Percentiles rank a stretch among this genome's conserved stretches.
These are phyloP conservation scores for Cladosporium sp. DNA, from an alignment of 2,329 filamentous ascomycete species.

Conservation along the genomic window DNA sequence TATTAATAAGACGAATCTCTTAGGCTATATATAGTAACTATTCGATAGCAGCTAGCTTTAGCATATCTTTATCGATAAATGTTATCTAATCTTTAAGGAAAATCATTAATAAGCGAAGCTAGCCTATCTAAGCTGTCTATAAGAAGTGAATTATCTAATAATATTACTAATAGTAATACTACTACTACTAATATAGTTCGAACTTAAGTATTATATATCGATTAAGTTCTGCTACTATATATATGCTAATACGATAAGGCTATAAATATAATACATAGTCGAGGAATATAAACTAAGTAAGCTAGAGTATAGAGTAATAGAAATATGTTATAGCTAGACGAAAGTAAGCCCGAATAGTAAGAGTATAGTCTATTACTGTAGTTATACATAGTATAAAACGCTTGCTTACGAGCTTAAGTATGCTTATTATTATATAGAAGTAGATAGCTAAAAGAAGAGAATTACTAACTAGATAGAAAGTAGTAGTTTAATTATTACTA, in stretches of 20 bases:
- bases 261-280: slow-evolving; percentile 9
- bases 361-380: slow-evolving; percentile 13
- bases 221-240: too few species aligned
- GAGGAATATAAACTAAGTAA: neutral
- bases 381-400: slow-evolving; percentile 14
- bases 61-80: slow-evolving; percentile 17
- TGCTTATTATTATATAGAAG: slow-evolving; percentile 15
- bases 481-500: slow-evolving; percentile 21
- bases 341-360: too few species aligned
- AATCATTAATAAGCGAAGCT: slow-evolving; percentile 18
- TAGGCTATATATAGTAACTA: slow-evolving; percentile 10
- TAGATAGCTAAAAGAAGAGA: slow-evolving; percentile 12
- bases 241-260: slow-evolving; percentile 17
- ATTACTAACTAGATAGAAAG: slow-evolving; percentile 14
- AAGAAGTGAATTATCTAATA: slow-evolving; percentile 10
- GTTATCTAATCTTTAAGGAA: slow-evolving; percentile 19
- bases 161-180: slow-evolving; percentile 15
- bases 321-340: slow-evolving; percentile 12
- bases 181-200: slow-evolving; percentile 12
- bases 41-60: slow-evolving; percentile 15
- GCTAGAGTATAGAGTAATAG: neutral
- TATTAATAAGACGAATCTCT: neutral
- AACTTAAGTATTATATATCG: slow-evolving; percentile 16
- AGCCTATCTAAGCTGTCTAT: slow-evolving; percentile 14
- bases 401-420: slow-evolving; percentile 14